These are phyloP conservation scores for Leucocoprinus sp. DNA, from an alignment of 768 basidiomycete genomes.

Conservation along the genomic window DNA sequence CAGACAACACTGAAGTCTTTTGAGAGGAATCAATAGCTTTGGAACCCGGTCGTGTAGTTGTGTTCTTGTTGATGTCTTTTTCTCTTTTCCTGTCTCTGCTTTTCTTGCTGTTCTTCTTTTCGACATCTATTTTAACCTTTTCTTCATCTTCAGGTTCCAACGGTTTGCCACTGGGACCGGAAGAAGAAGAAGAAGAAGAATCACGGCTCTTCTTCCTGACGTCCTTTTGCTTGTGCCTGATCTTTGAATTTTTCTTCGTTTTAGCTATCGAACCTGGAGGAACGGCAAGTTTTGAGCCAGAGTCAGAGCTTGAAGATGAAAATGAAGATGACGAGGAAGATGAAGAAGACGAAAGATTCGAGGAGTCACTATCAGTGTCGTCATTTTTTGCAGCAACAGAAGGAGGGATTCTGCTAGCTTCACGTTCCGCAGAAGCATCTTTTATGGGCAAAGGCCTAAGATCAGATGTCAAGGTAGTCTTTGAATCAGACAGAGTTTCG, in stretches of 20 bases:
- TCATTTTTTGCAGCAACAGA: slow-evolving; percentile 5
- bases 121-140: neutral
- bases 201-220: neutral
- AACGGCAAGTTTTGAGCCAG: slow-evolving; percentile 10
- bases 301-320: slow-evolving; percentile 22
- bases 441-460: slow-evolving; percentile 3
- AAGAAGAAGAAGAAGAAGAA: slow-evolving; percentile 20
- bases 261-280: slow-evolving; percentile 5
- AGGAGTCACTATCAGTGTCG: slow-evolving; percentile 20
- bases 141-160: slow-evolving; percentile 10
- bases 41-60: slow-evolving; percentile 5
- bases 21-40: slow-evolving; percentile 11
- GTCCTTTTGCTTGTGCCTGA: neutral
- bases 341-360: slow-evolving; percentile 17
- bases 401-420: slow-evolving; percentile 31
- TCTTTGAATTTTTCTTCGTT: neutral
- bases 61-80: slow-evolving; percentile 12
- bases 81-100: slow-evolving; percentile 7
- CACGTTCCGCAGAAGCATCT: slow-evolving; percentile 18
- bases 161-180: slow-evolving; percentile 18
- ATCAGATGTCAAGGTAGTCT: slow-evolving; percentile 1
- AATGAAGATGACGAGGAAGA: slow-evolving; percentile 15
- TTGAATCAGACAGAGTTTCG: slow-evolving; percentile 3
- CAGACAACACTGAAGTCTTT: slow-evolving; percentile 15
- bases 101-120: neutral